Evolutionary conservation across 2,329 filamentous ascomycete species (phyloP), one percentile per base, ranked within the genome.

Genomic region (Colletotrichum sp.): DNA sequence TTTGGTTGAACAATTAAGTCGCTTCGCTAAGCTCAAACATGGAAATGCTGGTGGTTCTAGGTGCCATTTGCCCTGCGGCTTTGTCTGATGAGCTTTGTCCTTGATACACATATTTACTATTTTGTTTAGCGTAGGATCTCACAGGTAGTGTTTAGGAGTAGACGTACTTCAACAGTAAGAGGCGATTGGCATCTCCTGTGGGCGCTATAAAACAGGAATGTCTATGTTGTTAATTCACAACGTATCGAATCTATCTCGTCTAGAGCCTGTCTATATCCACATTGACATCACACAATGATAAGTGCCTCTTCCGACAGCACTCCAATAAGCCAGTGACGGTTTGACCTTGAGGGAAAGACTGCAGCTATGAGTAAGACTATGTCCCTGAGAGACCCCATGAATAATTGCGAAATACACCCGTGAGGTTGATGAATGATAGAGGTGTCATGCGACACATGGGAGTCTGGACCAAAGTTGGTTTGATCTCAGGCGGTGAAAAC

Each of bases 131-230:
- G 18, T 10, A 10, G 18, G 39, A 44, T n/a, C 8, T 44, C 0
- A 0, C 0, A 21, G 18, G 2, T 9, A 7, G 44, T 49, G 6
- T 21, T 49, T 12, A 1, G 10, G 6, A n/a, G 39, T 12, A n/a
- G 39, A 49, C 18, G 39, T 44, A 0, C 18, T 2, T n/a, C 18
- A 1, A 6, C 9, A 49, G 18, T 9, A 1, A n/a, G 3, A 49
- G 9, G 18, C 5, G 39, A 49, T 18, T 49, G 18, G 39, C 9
- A n/a, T n/a, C 39, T 49, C 3, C 39, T 49, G 16, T 44, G 39
- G 16, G 39, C 5, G 18, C 39, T 49, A 49, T 49, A 12, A 49
- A 49, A n/a, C 18, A n/a, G 18, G 3, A 49, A n/a, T 3, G 2
- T 44, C 39, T 12, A n/a, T n/a, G 3, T 49, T 7, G 9, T 4